phyloP scores from a whole-genome alignment of 2,329 filamentous ascomycete genomes.

The Colletotrichum orbiculare region DNA sequence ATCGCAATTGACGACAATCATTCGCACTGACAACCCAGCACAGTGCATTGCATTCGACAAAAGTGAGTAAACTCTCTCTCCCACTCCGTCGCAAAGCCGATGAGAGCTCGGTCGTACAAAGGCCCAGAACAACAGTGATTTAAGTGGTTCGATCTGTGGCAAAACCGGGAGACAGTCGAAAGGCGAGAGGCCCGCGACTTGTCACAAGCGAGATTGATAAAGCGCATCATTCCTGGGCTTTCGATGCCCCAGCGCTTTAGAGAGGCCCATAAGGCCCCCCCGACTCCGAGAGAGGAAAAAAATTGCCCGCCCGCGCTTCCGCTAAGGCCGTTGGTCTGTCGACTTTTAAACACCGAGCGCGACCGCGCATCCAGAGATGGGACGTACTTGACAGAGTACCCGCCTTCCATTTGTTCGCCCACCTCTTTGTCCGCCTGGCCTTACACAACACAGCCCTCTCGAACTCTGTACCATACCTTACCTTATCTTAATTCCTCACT shows the following conservation, averaged over 20 bases:
- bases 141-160: constrained; percentile 34
- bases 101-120: too few relatives aligned
- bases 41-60: too few relatives aligned
- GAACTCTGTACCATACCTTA: neutral
- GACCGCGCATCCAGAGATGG: neutral
- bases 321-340: constrained; percentile 28
- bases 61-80: too few relatives aligned
- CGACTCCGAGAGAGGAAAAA: constrained; percentile 17
- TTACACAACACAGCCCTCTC: neutral
- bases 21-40: too few relatives aligned
- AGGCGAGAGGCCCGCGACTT: constrained; percentile 35
- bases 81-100: too few relatives aligned
- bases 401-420: too few relatives aligned
- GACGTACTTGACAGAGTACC: too few relatives aligned
- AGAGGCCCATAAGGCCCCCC: neutral
- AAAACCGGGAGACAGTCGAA: constrained; percentile 37
- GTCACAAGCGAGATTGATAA: constrained; percentile 38
- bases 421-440: neutral
- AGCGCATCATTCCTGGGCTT: constrained; percentile 35
- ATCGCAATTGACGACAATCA: too few relatives aligned
- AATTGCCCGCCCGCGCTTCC: constrained; percentile 28
- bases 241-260: constrained; percentile 14
- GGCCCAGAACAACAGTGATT: neutral
- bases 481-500: neutral
- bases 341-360: constrained; percentile 19